Evolutionary conservation across 2,329 filamentous ascomycete species (phyloP).

Genomic region (Plectosphaerella cucumerina): DNA sequence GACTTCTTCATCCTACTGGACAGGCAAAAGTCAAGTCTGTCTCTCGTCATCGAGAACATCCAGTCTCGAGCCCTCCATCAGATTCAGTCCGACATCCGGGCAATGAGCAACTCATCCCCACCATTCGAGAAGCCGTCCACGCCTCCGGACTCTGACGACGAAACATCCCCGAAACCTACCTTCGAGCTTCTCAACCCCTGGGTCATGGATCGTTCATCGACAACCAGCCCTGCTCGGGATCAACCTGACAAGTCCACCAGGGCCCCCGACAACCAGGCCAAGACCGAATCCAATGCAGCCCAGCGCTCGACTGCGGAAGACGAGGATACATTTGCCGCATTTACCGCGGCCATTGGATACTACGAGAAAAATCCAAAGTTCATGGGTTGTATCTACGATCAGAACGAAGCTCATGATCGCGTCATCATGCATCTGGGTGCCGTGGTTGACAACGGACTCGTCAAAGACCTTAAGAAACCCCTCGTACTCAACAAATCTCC

Average conservation of each 20-base stretch:
- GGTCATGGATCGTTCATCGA: background rate
- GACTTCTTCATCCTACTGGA: constrained; percentile 13
- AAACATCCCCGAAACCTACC: background rate
- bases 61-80: constrained; percentile 19
- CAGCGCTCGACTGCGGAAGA: background rate
- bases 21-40: constrained; percentile 12
- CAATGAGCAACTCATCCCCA: background rate
- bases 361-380: background rate
- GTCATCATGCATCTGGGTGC: background rate
- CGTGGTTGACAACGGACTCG: background rate
- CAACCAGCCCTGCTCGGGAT: background rate
- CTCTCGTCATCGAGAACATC: constrained; percentile 9
- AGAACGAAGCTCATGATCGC: background rate
- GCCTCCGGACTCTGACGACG: background rate
- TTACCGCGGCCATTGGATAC: background rate
- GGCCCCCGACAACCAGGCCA: background rate
- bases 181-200: background rate
- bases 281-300: background rate
- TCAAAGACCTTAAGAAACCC: background rate
- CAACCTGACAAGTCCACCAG: background rate
- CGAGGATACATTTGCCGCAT: background rate
- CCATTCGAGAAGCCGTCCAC: background rate
- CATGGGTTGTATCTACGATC: background rate
- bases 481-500: no score
- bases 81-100: background rate